Base-by-base conservation (phyloP, 441 rosid species). In the Croton laevigatus region DNA sequence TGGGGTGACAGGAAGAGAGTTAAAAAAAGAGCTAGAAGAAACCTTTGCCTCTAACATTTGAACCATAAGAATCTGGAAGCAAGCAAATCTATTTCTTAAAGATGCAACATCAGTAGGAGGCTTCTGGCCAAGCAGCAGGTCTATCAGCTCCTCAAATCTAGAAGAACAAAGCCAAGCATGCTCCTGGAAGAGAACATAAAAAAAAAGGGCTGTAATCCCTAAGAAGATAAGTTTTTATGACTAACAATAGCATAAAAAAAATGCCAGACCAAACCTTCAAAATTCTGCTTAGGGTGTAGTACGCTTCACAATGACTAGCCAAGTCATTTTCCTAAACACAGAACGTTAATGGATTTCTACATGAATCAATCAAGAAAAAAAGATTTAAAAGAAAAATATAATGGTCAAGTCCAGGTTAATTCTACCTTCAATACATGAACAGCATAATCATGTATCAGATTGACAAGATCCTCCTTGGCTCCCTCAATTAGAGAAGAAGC, bases 401-500 rank as follows among this genome's bases (percentile, higher is more conserved):
- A 17, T 55, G 52, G 20, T 27, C 5, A 6, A 10, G 27, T 36
- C 32, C 13, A 36, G 19, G 67, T 38, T 37, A 16, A 40, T 20
- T 38, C 55, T 75, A 90, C 98, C 91, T 82, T 79, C 68, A 94
- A 82, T 59, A 86, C 77, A 66, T 81, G 71, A 71, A 82, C 84
- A 71, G 87, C 73, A 73, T 87, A 87, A 74, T 69, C 81, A 76
- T 88, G 91, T 36, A 88, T 89, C 68, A 89, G 78, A 66, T 85
- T 85, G 69, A 88, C 49, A 53, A 95, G 92, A 75, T 93, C 96
- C 73, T 78, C 83, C 36, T 80, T 79, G 59, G 95, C 98, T 78
- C 97, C 91, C 66, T 81, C 86, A 52, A 95, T 82, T 75, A 95
- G 79, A 80, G 85, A 84, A 76, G 90, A 83, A 72, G 97, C 93